A percentile compares a stretch with the other conserved stretches of the same genome.
These are phyloP conservation scores for Earliella scabrosa DNA, from an alignment of 1,284 basidiomycete genomes.

Conservation along the genomic window DNA sequence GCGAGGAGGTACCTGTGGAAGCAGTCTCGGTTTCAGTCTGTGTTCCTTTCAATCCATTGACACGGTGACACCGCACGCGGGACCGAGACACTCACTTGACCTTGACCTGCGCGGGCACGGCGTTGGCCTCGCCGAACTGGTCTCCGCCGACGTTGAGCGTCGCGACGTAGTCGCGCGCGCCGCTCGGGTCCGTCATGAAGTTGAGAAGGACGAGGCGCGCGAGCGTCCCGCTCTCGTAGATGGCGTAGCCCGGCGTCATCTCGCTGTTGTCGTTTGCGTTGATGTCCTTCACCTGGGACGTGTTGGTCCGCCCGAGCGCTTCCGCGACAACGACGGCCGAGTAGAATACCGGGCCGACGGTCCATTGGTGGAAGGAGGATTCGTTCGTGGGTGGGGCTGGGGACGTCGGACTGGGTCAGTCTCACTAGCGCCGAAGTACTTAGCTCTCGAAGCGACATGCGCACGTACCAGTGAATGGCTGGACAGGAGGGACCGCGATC, in stretches of 20 bases:
- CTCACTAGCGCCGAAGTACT: not conserved
- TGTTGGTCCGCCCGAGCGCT: slow-evolving; percentile 36
- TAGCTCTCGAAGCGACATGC: too few species aligned
- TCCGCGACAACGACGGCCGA: slow-evolving; percentile 40
- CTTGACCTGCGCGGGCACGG: slow-evolving; percentile 28
- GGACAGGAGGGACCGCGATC: not conserved
- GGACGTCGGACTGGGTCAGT: not conserved
- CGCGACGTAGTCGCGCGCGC: slow-evolving; percentile 36
- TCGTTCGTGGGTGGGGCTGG: slow-evolving; percentile 42
- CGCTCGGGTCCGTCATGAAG: slow-evolving; percentile 38
- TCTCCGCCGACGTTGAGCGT: slow-evolving; percentile 35
- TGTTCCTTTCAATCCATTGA: too few species aligned
- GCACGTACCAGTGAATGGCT: slow-evolving; percentile 40
- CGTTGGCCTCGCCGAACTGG: slow-evolving; percentile 24
- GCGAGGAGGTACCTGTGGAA: slow-evolving; percentile 41
- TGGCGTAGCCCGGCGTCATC: slow-evolving; percentile 35
- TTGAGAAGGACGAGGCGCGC: slow-evolving; percentile 39
- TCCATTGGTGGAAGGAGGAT: slow-evolving; percentile 39
- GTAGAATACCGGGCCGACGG: slow-evolving; percentile 42
- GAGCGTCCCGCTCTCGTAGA: slow-evolving; percentile 23
- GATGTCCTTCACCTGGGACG: slow-evolving; percentile 36
- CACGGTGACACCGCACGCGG: too few species aligned
- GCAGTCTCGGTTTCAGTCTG: too few species aligned
- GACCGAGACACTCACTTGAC: slow-evolving; percentile 29
- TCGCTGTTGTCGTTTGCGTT: slow-evolving; percentile 23